phyloP scores from a whole-genome alignment of 495 filamentous ascomycete genomes.

The Parachaetomium inaequale region DNA sequence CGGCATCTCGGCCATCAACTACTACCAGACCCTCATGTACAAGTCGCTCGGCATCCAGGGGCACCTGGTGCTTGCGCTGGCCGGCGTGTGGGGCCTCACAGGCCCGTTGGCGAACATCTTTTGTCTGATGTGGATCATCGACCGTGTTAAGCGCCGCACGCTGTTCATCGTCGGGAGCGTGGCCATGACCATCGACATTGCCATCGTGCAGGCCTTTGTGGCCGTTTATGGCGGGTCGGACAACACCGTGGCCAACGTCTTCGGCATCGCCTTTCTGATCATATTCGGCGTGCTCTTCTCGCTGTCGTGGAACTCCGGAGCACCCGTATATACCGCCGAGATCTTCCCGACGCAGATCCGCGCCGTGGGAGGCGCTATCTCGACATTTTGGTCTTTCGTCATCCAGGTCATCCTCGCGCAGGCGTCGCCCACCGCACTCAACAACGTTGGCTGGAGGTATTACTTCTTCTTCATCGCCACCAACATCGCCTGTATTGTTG shows the following conservation, averaged over 20 bases:
- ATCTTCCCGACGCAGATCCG: background rate
- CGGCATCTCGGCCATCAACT: conserved; percentile 1
- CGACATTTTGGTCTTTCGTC: background rate
- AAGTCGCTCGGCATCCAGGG: background rate
- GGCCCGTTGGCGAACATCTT: background rate
- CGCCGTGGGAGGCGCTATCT: background rate
- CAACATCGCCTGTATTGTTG: background rate
- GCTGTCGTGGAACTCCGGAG: background rate
- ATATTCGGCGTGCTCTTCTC: background rate
- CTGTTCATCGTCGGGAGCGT: background rate
- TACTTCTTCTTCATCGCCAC: background rate
- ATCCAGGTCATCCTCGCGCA: background rate
- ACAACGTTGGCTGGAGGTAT: background rate
- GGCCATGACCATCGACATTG: background rate
- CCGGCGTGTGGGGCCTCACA: background rate
- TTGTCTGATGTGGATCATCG: background rate
- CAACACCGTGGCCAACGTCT: background rate
- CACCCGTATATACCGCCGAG: background rate
- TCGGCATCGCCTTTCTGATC: background rate
- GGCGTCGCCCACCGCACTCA: background rate
- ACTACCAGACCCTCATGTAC: background rate
- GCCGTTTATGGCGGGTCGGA: background rate
- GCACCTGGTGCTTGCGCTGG: background rate
- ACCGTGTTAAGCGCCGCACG: background rate
- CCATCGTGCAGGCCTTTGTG: background rate